A percentile compares a stretch with the other conserved stretches of the same genome.
These are phyloP conservation scores for Cardiospermum halicacabum DNA, from an alignment of 345 rosid species.

Conservation along the genomic window DNA sequence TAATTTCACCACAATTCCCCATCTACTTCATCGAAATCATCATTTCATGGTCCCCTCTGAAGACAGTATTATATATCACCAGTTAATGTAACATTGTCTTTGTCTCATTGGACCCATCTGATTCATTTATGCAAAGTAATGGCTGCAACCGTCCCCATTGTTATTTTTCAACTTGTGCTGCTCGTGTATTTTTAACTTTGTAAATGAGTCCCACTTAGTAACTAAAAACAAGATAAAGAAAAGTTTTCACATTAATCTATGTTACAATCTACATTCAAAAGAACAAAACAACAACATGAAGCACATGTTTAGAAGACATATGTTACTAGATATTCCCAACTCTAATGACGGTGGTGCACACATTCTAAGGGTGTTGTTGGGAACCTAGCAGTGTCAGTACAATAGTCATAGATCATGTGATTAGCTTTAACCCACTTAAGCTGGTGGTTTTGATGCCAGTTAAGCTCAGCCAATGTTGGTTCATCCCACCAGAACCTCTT, in stretches of 20 bases:
- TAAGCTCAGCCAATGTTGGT: conserved; percentile 66
- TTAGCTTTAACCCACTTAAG: conserved; percentile 88
- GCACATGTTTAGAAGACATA: conserved; percentile 23
- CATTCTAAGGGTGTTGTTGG: conserved; percentile 84
- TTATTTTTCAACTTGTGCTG: not conserved
- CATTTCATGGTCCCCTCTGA: not conserved
- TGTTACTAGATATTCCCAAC: no score
- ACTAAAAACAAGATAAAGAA: not conserved
- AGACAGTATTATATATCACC: not conserved
- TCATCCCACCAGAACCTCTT: conserved; percentile 92
- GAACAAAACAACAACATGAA: conserved; percentile 24
- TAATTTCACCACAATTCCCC: not conserved
- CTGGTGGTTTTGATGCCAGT: conserved; percentile 88
- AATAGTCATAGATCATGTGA: conserved; percentile 90
- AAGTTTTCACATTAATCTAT: not conserved
- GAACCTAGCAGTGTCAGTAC: conserved; percentile 66
- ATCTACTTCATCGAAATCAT: not conserved
- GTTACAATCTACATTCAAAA: not conserved
- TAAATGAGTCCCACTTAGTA: not conserved
- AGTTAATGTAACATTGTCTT: not conserved
- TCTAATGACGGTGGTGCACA: conserved; percentile 80
- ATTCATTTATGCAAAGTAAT: not conserved
- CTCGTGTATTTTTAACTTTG: not conserved
- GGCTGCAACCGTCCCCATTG: not conserved
- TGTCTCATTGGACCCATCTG: not conserved